Conservation (phyloP, 306 rosid species). For the Neltuma alba region DNA sequence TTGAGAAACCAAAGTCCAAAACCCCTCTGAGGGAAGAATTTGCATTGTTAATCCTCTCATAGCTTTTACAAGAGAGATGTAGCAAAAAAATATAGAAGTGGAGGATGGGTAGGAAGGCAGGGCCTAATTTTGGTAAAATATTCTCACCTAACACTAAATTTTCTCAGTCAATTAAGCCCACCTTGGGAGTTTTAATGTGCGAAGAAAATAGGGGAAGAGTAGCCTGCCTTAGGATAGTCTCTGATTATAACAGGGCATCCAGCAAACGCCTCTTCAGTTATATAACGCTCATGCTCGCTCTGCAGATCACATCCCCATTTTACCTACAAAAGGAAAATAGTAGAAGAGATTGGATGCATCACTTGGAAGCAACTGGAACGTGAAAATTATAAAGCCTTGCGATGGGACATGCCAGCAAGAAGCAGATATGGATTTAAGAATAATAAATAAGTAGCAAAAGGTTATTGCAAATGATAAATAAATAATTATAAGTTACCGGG, state of each 20-base stretch:
- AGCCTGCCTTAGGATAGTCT: slow-evolving; percentile 92
- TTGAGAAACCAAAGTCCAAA: neutral
- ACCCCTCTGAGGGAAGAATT: neutral
- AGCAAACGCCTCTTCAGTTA: slow-evolving; percentile 86
- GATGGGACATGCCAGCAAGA: neutral
- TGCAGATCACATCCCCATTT: slow-evolving; percentile 98
- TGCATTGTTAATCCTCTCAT: neutral
- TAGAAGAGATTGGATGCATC: slow-evolving; percentile 25
- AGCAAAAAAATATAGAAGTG: neutral
- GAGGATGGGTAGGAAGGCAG: neutral
- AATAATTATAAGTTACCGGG: slow-evolving; percentile 57
- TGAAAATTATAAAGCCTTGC: neutral
- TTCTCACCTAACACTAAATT: neutral
- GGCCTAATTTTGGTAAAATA: neutral
- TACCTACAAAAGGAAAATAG: slow-evolving; percentile 52
- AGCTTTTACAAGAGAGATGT: neutral
- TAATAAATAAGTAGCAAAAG: neutral
- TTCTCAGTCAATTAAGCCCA: slow-evolving; percentile 12
- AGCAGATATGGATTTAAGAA: neutral
- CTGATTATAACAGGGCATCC: slow-evolving; percentile 91
- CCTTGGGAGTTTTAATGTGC: neutral
- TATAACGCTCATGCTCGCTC: slow-evolving; percentile 94
- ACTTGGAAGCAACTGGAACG: neutral
- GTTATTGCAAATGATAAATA: neutral
- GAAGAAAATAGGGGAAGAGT: slow-evolving; percentile 33